Evolutionary conservation across 2,329 filamentous ascomycete species (phyloP), one percentile per base, ranked within the genome.

Genomic region (Magnaporthiopsis incrustans): DNA sequence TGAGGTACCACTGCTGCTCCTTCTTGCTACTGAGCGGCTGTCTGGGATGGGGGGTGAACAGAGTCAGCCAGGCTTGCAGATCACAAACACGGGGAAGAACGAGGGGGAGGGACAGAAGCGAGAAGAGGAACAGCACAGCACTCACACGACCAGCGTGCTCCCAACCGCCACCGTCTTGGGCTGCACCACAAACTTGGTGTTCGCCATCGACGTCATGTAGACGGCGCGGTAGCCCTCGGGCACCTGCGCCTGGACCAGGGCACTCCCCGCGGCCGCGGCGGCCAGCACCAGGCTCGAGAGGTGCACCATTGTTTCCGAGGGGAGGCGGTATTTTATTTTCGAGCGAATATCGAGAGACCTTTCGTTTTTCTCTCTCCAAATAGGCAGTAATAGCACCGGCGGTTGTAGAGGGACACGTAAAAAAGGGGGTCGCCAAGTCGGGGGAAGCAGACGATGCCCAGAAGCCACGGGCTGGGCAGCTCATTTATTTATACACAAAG

Each of bases 1-100:
- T 73, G 68, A 79, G 64, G 63, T 75, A 76, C 77, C 77, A 79
- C 64, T 77, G 75, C 67, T 79, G 77, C 65, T 76, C 75, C 2
- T 74, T 68, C 66, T 70, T 74, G 65, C 69, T 68, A 58, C 65
- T 70, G 33, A 64, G 70, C 1, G 73, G 76, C 64, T 77, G 70
- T 4, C 75, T 76, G 62, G 22, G 62, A 6, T 35, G 12, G 12
- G 33, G 7, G 12, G 14, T 10, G 22, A 22, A 10, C 6, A 53
- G 12, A 11, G 35, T 38, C 35, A 38, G 35, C 35, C 15, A 5
- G 35, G 4, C 33, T 4, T 12, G 11, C 32, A 3, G 11, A 15
- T 14, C 1, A 14, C 3, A 5, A 33, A 4, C 14, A 25, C 8
- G 3, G 30, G 32, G 1, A 10, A 44, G 32, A 44, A 14, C 4